Base-by-base conservation (phyloP, 345 rosid genomes). In the Durio zibethinus region DNA sequence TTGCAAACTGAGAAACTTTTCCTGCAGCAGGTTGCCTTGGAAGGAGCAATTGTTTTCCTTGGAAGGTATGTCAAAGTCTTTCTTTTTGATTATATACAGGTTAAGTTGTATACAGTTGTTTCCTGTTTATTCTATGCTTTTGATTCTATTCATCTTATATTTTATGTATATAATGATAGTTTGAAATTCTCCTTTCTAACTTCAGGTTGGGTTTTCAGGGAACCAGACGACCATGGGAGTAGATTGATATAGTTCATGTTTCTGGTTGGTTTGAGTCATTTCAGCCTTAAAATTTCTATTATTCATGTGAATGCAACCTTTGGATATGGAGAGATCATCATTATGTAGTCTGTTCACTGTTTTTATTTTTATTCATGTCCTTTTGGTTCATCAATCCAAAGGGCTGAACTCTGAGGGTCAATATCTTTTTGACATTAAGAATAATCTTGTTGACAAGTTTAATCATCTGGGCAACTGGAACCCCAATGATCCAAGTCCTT, bases 381-480 rank as follows among this genome's bases (percentile, higher is more conserved):
- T 84, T 76, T 57, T 81, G 83, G 83, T 83, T 80, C 82, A 71
- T 76, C 88, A 79, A 80, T 77, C 87, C 59, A 62, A 75, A 64
- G 97, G 92, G 72, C 80, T 90, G 15, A 88, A 86, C 78, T 52
- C 72, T 73, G 98, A 94, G 83, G 97, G 94, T 70, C 93, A 87
- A 65, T 67, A 52, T 80, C 95, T 94, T 62, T 79, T 93, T 9
- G 90, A 86, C 18, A 84, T 94, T 54, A 93, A 90, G 84, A 80
- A 78, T 76, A 78, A 78, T 53, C 72, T 94, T 53, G 80, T 83
- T 74, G 98, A 88, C 85, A 70, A 78, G 1, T 66, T 75, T 78
- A 77, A 85, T 36, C 69, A 77, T 82, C 74, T 94, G 72, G 76
- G 64, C 63, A 83, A 83, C 77, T 94, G 98, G 98, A 82, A 90